Base-by-base conservation (phyloP, 495 filamentous ascomycete genomes). In the Aspergillus kassunensis region DNA sequence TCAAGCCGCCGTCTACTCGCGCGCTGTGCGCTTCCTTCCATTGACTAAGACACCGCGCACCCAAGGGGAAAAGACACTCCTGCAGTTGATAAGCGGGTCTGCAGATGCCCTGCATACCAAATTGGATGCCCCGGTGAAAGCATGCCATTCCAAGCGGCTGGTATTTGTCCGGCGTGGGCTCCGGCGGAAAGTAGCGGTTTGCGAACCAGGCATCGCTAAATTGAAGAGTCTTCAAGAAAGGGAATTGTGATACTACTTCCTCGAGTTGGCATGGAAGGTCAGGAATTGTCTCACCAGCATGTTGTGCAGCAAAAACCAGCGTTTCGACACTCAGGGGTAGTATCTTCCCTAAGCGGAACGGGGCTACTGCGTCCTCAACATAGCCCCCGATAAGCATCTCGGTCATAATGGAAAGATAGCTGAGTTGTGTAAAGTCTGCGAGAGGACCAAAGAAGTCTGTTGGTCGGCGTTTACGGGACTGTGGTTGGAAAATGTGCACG, bases 11-110 rank as follows among this genome's bases (percentile, higher is more conserved):
- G 3, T 53, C 50, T n/a, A 21, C 3, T 13, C 50, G 50, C 8
- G 39, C 5, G 4, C 30, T 8, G 41, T 53, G 45, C 20, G 41
- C 31, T 21, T 53, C 13, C 21, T 29, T 44, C 50, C 50, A 53
- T 20, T 4, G 41, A 16, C 6, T 16, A 11, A 39, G 0, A n/a
- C 50, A 53, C 15, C 50, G 41, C 29, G 12, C 35, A 20, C 50
- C 50, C 4, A n/a, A 19, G n/a, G 49, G 39, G 0, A 44, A 51
- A 2, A 33, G 45, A 33, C 45, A 49, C 31, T 49, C 24, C 6
- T 19, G 9, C 25, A 15, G 40, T 10, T 13, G 25, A 16, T 43
- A 7, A 19, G 18, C 11, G n/a, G 13, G 11, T 5, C 11, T 23
- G 39, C 21, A 25, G 21, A 25, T 3, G 2, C 39, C 45, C 16